Percentiles rank a stretch among this genome's conserved stretches.
Conservation (phyloP, 176 grass and related monocot species). For the Lolium rigidum region DNA sequence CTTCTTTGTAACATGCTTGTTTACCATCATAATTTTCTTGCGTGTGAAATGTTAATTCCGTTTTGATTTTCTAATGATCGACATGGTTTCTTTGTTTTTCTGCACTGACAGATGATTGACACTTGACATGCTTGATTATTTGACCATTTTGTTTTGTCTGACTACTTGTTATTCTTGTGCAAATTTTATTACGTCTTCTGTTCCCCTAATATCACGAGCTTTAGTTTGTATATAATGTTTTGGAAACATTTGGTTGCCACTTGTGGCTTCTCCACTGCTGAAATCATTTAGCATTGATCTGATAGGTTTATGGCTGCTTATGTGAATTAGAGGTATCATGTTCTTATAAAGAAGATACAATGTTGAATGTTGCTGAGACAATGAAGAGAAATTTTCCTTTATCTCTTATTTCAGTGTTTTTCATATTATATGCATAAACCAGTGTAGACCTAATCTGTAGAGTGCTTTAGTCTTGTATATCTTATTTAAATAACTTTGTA, state of each 20-base stretch:
- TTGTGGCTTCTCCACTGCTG: background rate
- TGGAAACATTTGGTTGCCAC: slow-evolving; percentile 8
- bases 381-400: slow-evolving; percentile 3
- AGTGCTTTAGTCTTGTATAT: background rate
- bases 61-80: slow-evolving; percentile 5
- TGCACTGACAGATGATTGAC: slow-evolving; percentile 26
- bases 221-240: background rate
- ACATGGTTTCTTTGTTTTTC: slow-evolving; percentile 28
- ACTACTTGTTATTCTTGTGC: too few relatives aligned
- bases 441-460: background rate
- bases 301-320: background rate
- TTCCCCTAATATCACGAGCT: slow-evolving; percentile 6
- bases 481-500: background rate
- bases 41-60: slow-evolving; percentile 10
- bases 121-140: slow-evolving; percentile 32
- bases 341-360: background rate
- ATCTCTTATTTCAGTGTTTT: background rate
- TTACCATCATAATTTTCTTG: slow-evolving; percentile 2
- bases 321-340: slow-evolving; percentile 12
- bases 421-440: slow-evolving; percentile 5
- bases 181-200: background rate
- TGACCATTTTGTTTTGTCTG: too few relatives aligned
- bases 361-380: background rate
- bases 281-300: slow-evolving; percentile 26
- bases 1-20: background rate